Conservation (phyloP, 306 rosid species). For the Castanopsis chinensis region DNA sequence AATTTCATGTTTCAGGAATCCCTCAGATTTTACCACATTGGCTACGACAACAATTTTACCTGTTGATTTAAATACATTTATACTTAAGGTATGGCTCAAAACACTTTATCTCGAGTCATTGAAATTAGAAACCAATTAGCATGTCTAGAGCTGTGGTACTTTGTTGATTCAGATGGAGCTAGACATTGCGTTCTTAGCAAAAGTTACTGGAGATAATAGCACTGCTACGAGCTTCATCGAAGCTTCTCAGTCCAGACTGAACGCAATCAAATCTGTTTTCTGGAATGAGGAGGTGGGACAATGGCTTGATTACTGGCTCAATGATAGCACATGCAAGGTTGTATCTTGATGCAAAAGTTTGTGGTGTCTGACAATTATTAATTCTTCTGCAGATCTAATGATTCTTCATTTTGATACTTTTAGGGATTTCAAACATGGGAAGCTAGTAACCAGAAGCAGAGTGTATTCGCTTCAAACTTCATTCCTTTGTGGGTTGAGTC, state of each 20-base stretch:
- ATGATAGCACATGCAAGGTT: constrained; percentile 36
- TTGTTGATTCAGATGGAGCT: constrained; percentile 70
- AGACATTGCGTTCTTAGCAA: constrained; percentile 71
- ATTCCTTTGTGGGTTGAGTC: constrained; percentile 86
- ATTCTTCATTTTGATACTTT: constrained; percentile 22
- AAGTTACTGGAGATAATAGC: constrained; percentile 53
- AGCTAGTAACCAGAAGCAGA: constrained; percentile 59
- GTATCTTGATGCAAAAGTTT: constrained; percentile 6
- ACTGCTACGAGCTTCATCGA: constrained; percentile 41
- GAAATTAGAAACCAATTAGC: constrained; percentile 9
- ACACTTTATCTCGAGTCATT: constrained; percentile 10
- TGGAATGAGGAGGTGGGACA: constrained; percentile 69
- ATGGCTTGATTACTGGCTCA: constrained; percentile 92
- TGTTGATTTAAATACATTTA: constrained; percentile 72
- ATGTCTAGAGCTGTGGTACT: constrained; percentile 17
- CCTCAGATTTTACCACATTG: constrained; percentile 64
- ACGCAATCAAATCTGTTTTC: constrained; percentile 66
- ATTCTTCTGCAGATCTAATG: constrained; percentile 14
- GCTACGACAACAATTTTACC: constrained; percentile 81
- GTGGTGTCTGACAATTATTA: constrained; percentile 2
- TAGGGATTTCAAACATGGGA: constrained; percentile 60
- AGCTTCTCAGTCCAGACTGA: constrained; percentile 55
- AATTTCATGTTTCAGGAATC: constrained; percentile 51
- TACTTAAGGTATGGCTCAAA: constrained; percentile 61
- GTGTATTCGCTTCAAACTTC: constrained; percentile 79